Evolutionary conservation across 2,329 filamentous ascomycete species (phyloP), one percentile per base, ranked within the genome.

Genomic region (Penicillium occitanis): DNA sequence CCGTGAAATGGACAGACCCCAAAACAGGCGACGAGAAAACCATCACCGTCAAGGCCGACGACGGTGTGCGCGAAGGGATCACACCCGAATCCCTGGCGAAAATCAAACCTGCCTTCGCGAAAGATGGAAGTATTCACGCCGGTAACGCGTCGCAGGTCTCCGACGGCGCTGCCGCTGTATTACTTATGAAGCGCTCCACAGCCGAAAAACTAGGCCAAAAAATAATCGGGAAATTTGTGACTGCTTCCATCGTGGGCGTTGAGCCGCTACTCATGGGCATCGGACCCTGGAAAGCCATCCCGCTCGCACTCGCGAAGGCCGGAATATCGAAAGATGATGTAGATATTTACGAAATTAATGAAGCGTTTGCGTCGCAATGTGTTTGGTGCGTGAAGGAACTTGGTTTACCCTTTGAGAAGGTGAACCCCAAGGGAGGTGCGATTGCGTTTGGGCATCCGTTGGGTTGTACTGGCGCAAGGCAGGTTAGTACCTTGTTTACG

Each of bases 301-400:
- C 95, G 70, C 91, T 93, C 77, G 93, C 92, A 3, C 89, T 97
- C 65, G 86, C 91, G 77, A 93, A 95, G 78, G 91, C 93, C 0
- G 93, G 93, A 67, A 88, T 99, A 73, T 85, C 84, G 76, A 92
- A 90, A 80, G 90, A 96, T 66, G 94, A 98, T 71, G 92, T 99
- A 35, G 95, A 98, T 77, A 94, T 98, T 75, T 98, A 87, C 75
- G 95, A 99, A 87, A 97, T 99, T 86, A 99, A 99, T 84, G 95
- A 99, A 86, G 95, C 95, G 0, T 99, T 99, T 79, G 95, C 95
- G 37, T 91, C 88, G 69, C 94, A 98, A 85, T 97, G 92, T 80
- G 80, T 98, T 71, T 98, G 91, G 91, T 97, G 93, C 79, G 88
- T 91, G 69, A 91, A 95, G 74, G 89, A 97, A 84, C 87, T 99